A percentile compares a stretch with the other conserved stretches of the same genome.
These are phyloP conservation scores for Capsicum baccatum DNA, from an alignment of 257 asterid genomes.

Conservation along the genomic window DNA sequence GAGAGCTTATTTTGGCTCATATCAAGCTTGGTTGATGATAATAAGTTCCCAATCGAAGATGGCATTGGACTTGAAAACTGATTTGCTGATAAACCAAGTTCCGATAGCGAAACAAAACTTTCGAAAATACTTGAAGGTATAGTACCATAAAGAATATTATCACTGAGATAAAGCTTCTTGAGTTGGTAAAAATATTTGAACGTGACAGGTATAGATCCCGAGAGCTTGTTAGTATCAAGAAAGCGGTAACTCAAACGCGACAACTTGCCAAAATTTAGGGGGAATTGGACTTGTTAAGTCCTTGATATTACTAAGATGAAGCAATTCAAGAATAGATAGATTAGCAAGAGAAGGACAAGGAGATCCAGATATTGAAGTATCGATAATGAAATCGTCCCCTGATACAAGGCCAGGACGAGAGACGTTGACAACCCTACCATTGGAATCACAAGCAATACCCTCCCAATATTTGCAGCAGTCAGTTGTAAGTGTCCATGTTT, in stretches of 20 bases:
- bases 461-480: constrained; percentile 74
- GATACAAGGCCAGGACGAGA: constrained; percentile 57
- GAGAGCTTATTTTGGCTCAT: constrained; percentile 53
- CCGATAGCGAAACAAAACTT: constrained; percentile 38
- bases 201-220: constrained; percentile 53
- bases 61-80: constrained; percentile 58
- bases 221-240: constrained; percentile 51
- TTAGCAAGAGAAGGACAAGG: constrained; percentile 65
- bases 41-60: constrained; percentile 46
- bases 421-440: constrained; percentile 57
- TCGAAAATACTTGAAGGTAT: constrained; percentile 47
- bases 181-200: constrained; percentile 38
- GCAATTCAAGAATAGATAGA: constrained; percentile 54
- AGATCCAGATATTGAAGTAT: constrained; percentile 56
- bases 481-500: constrained; percentile 57
- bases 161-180: constrained; percentile 41
- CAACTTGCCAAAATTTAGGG: constrained; percentile 54
- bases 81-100: constrained; percentile 52
- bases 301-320: constrained; percentile 60
- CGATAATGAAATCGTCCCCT: constrained; percentile 39
- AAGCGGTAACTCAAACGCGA: constrained; percentile 35
- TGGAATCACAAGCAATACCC: constrained; percentile 55
- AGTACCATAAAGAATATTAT: constrained; percentile 53
- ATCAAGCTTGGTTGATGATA: constrained; percentile 45
- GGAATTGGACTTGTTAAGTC: constrained; percentile 56